phyloP scores from a whole-genome alignment of 257 asterid species.

The Scutellaria minor region DNA sequence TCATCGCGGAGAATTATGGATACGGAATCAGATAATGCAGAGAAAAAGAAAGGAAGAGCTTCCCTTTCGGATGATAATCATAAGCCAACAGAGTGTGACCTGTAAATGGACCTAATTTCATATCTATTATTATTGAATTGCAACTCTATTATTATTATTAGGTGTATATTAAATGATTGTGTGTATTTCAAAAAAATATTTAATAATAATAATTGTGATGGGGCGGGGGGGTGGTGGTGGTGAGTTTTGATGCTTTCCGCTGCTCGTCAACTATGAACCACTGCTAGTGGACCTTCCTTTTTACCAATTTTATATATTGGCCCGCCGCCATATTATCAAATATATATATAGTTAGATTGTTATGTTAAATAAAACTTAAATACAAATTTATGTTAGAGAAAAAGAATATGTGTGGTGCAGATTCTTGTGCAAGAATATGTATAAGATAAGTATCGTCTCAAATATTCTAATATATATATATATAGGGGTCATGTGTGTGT shows the following conservation, averaged over 20 bases:
- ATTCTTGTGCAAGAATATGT: no score
- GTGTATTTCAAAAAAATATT: constrained; percentile 22
- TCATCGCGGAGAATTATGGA: neutral
- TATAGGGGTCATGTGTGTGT: neutral
- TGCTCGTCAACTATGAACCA: constrained; percentile 40
- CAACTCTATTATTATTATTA: neutral
- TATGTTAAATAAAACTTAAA: no score
- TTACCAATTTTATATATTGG: neutral
- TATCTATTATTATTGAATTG: no score
- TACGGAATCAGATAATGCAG: constrained; percentile 4
- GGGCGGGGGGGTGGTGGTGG: constrained; percentile 25
- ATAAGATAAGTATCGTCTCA: no score
- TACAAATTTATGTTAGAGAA: no score
- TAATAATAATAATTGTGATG: constrained; percentile 17
- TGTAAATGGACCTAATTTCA: constrained; percentile 32
- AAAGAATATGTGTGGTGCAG: no score
- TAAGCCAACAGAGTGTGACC: constrained; percentile 36
- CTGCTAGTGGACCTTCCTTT: constrained; percentile 15
- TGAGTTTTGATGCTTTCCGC: constrained; percentile 35
- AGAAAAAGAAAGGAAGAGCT: neutral
- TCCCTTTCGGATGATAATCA: constrained; percentile 1
- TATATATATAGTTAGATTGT: no score
- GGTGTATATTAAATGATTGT: constrained; percentile 7
- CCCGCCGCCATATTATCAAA: no score
- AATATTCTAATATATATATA: neutral